Evolutionary conservation across 495 filamentous ascomycete genomes (phyloP), one percentile per base, ranked within the genome.

Genomic region (Xylaria grammica): DNA sequence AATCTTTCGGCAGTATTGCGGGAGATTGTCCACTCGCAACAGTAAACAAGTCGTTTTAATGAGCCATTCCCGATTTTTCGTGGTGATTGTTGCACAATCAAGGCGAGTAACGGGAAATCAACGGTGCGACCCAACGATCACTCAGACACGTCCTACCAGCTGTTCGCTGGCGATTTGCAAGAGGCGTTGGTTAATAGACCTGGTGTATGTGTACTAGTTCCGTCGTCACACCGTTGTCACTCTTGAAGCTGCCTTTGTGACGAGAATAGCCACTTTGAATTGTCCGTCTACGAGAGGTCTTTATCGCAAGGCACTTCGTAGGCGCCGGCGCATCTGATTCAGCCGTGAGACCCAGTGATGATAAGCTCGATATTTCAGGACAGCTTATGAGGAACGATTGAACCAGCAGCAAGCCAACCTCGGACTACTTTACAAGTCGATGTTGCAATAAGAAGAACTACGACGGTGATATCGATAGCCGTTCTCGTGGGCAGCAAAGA

Each of bases 81-180:
- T 51, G 20, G 50, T 15, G 19, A 38, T 36, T 24, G 49, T 62
- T 38, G 34, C 50, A 54, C 60, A n/a, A 20, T 50, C 9, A 40
- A 63, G 44, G 51, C 46, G 51, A 55, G 40, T 36, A 46, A n/a
- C 46, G 24, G 36, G 29, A 48, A 13, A 53, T 62, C 26, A 19
- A 53, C 20, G 24, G 48, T 62, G 59, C 49, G n/a, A 62, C 13
- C 36, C 44, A 30, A 53, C 59, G 24, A 24, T 5, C 27, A 17
- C 34, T 40, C 40, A 8, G 17, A 59, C 20, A 11, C 3, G 26
- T 15, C 27, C 27, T 45, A 46, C 7, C 32, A 9, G 27, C 55
- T n/a, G 22, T 57, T 57, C 6, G 36, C 22, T 44, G 24, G 36
- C 36, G 36, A 57, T 32, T 27, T 19, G 30, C 22, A 30, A 53